These are phyloP conservation scores for Blastobotrys ciferrii DNA, from an alignment of 1,139 yeast species.

Conservation along the genomic window DNA sequence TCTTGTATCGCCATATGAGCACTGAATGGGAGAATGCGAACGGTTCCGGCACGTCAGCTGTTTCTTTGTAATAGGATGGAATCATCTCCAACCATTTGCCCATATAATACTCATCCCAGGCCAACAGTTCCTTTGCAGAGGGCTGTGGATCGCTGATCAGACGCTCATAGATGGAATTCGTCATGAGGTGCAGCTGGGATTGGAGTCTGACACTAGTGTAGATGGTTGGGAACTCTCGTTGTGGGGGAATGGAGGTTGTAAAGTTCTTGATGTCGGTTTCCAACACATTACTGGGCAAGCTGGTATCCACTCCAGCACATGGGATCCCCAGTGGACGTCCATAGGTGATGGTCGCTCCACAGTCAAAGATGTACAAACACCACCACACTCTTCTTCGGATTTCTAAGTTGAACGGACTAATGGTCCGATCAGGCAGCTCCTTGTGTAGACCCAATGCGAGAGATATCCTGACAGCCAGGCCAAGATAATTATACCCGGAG, in stretches of 20 bases:
- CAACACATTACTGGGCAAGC: not conserved
- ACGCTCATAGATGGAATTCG: constrained; percentile 2
- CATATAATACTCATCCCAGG: not conserved
- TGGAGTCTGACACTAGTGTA: constrained; percentile 7
- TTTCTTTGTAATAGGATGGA: constrained; percentile 1
- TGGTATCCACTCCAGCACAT: constrained; percentile 5
- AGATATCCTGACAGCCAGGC: constrained; percentile 1
- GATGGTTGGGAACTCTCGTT: not conserved
- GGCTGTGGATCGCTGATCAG: constrained; percentile 1
- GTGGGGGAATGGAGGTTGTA: not conserved
- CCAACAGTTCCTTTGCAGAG: constrained; percentile 2
- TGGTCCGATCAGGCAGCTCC: not conserved
- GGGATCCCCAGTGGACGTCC: constrained; percentile 7
- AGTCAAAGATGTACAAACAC: constrained; percentile 4
- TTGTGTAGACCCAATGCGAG: constrained; percentile 5
- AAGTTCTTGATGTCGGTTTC: not conserved
- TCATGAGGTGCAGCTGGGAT: constrained; percentile 4
- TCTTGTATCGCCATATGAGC: not conserved
- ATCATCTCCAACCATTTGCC: not conserved
- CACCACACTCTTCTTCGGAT: constrained; percentile 3
- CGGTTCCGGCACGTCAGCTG: not conserved
- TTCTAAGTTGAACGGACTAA: not conserved
- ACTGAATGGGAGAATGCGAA: not conserved
- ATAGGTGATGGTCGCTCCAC: constrained; percentile 1
- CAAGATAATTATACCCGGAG: constrained; percentile 5